Evolutionary conservation across 169 alveolate species (phyloP).

Genomic region (Plasmodium vinckei): DNA sequence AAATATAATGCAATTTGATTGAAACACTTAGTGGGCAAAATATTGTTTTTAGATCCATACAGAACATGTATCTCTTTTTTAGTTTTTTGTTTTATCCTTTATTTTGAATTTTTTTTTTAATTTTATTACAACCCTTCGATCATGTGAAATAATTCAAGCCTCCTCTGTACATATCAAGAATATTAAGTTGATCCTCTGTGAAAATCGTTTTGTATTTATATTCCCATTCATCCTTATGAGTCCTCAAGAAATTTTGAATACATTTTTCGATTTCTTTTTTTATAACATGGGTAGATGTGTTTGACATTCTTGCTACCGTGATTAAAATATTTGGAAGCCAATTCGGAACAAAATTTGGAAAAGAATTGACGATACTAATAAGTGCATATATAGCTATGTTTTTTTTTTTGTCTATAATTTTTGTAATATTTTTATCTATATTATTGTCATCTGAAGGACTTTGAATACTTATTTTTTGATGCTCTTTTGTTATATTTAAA

Average conservation of each 20-base stretch:
- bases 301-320: slow-evolving; percentile 79
- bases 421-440: not conserved
- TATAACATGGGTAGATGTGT: slow-evolving; percentile 49
- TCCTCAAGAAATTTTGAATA: slow-evolving; percentile 84
- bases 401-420: slow-evolving; percentile 44
- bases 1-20: not conserved
- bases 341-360: slow-evolving; percentile 82
- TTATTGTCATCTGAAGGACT: not conserved
- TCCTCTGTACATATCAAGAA: slow-evolving; percentile 85
- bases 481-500: slow-evolving; percentile 25
- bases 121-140: slow-evolving; percentile 1
- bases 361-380: slow-evolving; percentile 69
- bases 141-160: slow-evolving; percentile 84
- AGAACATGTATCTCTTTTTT: too few relatives aligned
- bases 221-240: slow-evolving; percentile 89
- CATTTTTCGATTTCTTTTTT: slow-evolving; percentile 84
- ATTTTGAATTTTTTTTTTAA: not conserved
- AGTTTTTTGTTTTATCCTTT: not conserved
- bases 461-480: slow-evolving; percentile 3
- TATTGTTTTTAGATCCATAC: too few relatives aligned
- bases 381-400: slow-evolving; percentile 59
- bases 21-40: not conserved
- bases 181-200: slow-evolving; percentile 82
- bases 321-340: slow-evolving; percentile 88
- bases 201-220: slow-evolving; percentile 79